Base-by-base conservation (phyloP, 2,329 filamentous ascomycete genomes). In the Fusarium transvaalense region DNA sequence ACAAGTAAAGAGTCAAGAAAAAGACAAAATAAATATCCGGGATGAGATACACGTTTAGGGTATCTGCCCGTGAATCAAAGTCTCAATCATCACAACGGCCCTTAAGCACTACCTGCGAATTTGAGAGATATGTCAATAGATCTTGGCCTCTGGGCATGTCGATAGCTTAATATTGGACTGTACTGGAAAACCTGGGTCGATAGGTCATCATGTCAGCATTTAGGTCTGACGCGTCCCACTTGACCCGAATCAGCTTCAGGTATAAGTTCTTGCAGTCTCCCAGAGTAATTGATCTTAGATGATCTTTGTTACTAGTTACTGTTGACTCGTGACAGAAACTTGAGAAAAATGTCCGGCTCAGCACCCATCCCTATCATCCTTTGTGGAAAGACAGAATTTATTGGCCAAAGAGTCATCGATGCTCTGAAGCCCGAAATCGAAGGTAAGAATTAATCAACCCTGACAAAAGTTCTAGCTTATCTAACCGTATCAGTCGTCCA, bases 401-500 rank as follows among this genome's bases (percentile, higher is more conserved):
- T 69, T 2, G 66, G 66, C 0, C 34, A 29, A 8, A 51, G 19
- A 4, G 62, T 69, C 6, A 53, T 67, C 14, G 62, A 55, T 1
- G 31, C 66, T 2, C 10, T 69, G 2, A 69, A 56, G 37, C 66
- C 66, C 0, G 66, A 69, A 23, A 64, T 69, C 3, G 66, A 69
- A 54, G 66, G 66, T 48, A 1, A 39, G 9, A 6, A 15, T 12
- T 10, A 43, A 8, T 12, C 17, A 43, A 8, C 15, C 2, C 17
- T 12, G 23, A 42, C 5, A n/a, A 1, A 7, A 1, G 3, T 10
- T 10, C 9, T 15, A 6, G 0, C 2, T 3, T 8, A 0, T 5
- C 1, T 68, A 3, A 68, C 2, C 8, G 2, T 4, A 0, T 0
- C 10, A 69, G 62, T 67, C 1, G 31, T 69, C 6, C 66, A 69